Percentiles rank a stretch among this genome's conserved stretches.
These are phyloP conservation scores for Dalbergia cochinchinensis DNA, from an alignment of 306 rosid genomes.

Conservation along the genomic window DNA sequence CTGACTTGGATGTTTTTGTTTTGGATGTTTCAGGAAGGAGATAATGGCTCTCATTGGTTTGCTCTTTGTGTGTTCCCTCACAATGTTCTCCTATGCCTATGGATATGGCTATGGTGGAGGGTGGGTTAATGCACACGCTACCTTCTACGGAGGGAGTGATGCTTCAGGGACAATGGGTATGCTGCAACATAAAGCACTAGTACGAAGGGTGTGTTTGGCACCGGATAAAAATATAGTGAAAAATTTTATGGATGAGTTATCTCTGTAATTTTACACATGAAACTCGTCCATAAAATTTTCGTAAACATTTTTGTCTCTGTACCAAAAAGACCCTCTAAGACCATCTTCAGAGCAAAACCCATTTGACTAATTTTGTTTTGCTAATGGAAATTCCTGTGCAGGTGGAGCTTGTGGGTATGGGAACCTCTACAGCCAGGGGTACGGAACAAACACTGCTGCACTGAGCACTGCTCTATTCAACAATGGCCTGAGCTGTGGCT, in stretches of 20 bases:
- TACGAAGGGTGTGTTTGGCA: background rate
- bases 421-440: conserved; percentile 94
- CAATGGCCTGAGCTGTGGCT: conserved; percentile 92
- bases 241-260: too few species aligned
- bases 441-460: conserved; percentile 98
- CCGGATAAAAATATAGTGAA: too few species aligned
- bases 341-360: background rate
- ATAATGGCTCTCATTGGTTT: conserved; percentile 61
- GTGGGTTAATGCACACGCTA: conserved; percentile 88
- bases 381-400: conserved; percentile 34
- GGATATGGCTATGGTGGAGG: conserved; percentile 73
- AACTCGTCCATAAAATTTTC: too few species aligned
- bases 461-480: conserved; percentile 95
- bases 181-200: background rate
- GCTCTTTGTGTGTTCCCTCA: conserved; percentile 56
- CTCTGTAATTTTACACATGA: too few species aligned
- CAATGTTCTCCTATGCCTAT: conserved; percentile 63
- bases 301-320: too few species aligned
- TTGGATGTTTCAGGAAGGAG: conserved; percentile 54
- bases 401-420: conserved; percentile 99
- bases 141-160: conserved; percentile 97
- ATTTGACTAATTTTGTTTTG: conserved; percentile 20
- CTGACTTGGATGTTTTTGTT: conserved; percentile 30
- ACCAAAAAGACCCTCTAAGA: too few species aligned
- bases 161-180: conserved; percentile 99